A percentile compares a stretch with the other conserved stretches of the same genome.
These are phyloP conservation scores for Corylus avellana DNA, from an alignment of 306 rosid genomes.

Conservation along the genomic window DNA sequence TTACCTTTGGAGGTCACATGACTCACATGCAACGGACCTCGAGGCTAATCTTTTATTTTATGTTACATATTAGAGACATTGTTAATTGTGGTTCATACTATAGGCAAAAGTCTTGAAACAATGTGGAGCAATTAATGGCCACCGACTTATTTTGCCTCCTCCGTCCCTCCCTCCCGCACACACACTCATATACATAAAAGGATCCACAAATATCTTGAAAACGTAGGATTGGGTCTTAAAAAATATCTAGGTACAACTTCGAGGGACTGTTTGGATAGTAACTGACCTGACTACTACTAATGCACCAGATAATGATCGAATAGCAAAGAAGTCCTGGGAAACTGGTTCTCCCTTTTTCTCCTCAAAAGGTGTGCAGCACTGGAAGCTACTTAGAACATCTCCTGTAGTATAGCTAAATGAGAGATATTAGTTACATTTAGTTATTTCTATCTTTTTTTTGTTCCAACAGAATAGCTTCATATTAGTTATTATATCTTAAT, in stretches of 20 bases:
- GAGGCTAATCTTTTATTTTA: neutral
- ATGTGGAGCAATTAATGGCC: neutral
- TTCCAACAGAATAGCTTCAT: no score
- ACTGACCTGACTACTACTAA: neutral
- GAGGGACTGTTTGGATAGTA: neutral
- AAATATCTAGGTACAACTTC: slow-evolving; percentile 4
- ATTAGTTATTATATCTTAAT: no score
- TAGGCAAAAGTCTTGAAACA: neutral
- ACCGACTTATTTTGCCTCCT: neutral
- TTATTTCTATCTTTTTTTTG: no score
- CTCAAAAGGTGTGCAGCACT: neutral
- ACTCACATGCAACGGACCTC: neutral
- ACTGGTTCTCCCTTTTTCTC: neutral
- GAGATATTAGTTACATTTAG: no score
- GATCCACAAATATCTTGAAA: slow-evolving; percentile 8
- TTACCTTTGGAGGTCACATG: no score
- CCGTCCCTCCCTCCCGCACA: neutral
- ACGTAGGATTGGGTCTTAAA: neutral
- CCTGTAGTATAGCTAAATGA: no score
- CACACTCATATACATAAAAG: no score
- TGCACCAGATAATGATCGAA: neutral
- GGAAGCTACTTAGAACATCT: no score
- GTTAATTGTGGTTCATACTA: neutral
- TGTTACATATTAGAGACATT: neutral
- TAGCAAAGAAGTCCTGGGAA: neutral